phyloP scores from a whole-genome alignment of 345 rosid genomes.

The Boechera stricta region DNA sequence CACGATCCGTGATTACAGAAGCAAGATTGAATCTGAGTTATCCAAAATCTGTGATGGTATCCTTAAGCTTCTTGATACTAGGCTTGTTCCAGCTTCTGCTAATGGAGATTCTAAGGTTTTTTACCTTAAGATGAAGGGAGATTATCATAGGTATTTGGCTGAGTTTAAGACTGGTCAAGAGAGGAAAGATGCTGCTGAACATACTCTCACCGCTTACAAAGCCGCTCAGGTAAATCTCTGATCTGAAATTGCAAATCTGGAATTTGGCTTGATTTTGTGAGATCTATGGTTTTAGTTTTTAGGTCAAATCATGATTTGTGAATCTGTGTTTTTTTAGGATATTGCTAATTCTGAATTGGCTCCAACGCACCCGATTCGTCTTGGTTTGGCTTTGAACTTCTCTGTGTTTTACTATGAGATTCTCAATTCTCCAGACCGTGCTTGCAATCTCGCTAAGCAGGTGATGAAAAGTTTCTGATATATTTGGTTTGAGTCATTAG shows the following conservation, averaged over 20 bases:
- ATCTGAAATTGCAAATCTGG: conserved; percentile 11
- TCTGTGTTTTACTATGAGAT: conserved; percentile 92
- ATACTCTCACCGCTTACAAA: conserved; percentile 87
- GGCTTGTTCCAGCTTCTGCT: conserved; percentile 74
- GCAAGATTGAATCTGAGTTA: conserved; percentile 85
- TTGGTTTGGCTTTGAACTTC: conserved; percentile 87
- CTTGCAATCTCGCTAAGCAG: conserved; percentile 94
- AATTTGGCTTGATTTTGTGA: conserved; percentile 3
- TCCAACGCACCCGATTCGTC: conserved; percentile 89
- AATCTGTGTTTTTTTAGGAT: conserved; percentile 53
- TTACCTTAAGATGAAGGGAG: conserved; percentile 94
- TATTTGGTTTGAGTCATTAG: background rate
- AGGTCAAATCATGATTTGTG: conserved; percentile 23
- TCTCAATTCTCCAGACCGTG: conserved; percentile 91
- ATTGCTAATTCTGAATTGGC: conserved; percentile 87
- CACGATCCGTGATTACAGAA: conserved; percentile 78
- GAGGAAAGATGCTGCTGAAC: conserved; percentile 90
- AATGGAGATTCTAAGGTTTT: conserved; percentile 87
- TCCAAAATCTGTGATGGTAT: conserved; percentile 84
- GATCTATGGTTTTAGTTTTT: conserved; percentile 20
- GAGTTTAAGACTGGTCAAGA: conserved; percentile 88
- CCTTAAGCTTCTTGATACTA: conserved; percentile 77
- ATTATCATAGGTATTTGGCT: conserved; percentile 86
- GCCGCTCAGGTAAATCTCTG: conserved; percentile 71
- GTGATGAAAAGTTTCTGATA: conserved; percentile 35